Evolutionary conservation across 306 rosid species (phyloP), one percentile per base, ranked within the genome.

Genomic region (Acacia acuminata): DNA sequence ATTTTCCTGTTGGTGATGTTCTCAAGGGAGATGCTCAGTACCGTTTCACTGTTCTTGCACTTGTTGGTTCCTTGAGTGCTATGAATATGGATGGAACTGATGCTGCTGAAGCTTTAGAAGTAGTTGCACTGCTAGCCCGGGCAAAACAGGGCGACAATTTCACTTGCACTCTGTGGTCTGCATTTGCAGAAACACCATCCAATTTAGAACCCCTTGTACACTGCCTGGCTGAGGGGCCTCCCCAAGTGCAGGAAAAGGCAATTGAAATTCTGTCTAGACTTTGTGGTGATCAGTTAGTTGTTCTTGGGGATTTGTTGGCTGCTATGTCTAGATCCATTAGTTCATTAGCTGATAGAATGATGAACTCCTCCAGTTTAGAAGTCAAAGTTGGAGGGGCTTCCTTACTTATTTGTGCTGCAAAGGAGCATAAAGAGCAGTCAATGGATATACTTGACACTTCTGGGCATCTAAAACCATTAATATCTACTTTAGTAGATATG

Each of bases 231-330:
- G 99, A 93, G 85, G 99, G 99, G 75, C 88, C 94, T 58, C 82
- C 94, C 81, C 77, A 66, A 16, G 88, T 91, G 84, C 98, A 96
- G 81, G 99, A 96, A 78, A 96, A 88, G 89, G 94, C 93, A 53
- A 93, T 96, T 66, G 94, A 93, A 90, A 88, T 96, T 87, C 79
- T 96, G 45, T 93, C 97, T 61, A 92, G 94, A 82, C 92, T 96
- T 73, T 93, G 98, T 78, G 86, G 90, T 77, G 98, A 92, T 82
- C 94, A 90, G 77, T 89, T 91, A 47, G 88, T 83, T 77, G 81
- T 88, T 71, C 82, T 96, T 30, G 92, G 97, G 82, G 92, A 90
- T 81, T 81, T 92, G 65, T 87, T 96, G 79, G 88, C 86, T 71
- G 80, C 87, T 68, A 93, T 85, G 80, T 86, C 90, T 27, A 82